phyloP scores from a whole-genome alignment of 2,329 filamentous ascomycete species.

The Trichoderma gracile region DNA sequence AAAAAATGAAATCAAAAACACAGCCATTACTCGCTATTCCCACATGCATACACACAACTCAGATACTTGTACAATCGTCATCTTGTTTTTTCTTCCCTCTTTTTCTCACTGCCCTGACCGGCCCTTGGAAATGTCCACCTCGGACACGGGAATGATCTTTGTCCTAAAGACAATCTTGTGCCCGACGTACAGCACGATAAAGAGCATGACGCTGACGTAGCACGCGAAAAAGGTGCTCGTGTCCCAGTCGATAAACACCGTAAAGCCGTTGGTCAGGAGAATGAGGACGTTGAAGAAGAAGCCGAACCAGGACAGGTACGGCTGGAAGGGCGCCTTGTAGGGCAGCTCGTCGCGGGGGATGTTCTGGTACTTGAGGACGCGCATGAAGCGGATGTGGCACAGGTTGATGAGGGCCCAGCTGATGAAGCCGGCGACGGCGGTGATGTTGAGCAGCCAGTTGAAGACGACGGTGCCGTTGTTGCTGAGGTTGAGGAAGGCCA shows the following conservation, averaged over 20 bases:
- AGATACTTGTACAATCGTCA: not conserved
- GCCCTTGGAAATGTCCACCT: slow-evolving; percentile 39
- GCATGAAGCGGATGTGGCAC: slow-evolving; percentile 66
- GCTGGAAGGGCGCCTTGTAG: slow-evolving; percentile 63
- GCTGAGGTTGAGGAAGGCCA: slow-evolving; percentile 69
- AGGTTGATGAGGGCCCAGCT: slow-evolving; percentile 67
- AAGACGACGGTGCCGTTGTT: slow-evolving; percentile 61
- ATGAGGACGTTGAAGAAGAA: slow-evolving; percentile 66
- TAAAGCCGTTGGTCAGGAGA: slow-evolving; percentile 68
- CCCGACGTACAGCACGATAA: slow-evolving; percentile 58
- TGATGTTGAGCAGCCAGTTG: slow-evolving; percentile 72
- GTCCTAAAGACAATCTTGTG: slow-evolving; percentile 57
- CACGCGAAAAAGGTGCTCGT: slow-evolving; percentile 62
- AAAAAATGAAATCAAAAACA: not conserved
- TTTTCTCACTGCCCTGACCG: slow-evolving; percentile 7
- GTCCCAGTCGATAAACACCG: slow-evolving; percentile 64
- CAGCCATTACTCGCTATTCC: slow-evolving; percentile 10
- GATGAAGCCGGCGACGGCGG: slow-evolving; percentile 68
- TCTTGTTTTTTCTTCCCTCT: too few species aligned
- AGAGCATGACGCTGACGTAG: slow-evolving; percentile 66
- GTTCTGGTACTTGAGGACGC: slow-evolving; percentile 56
- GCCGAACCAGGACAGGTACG: slow-evolving; percentile 65
- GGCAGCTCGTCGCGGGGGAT: slow-evolving; percentile 60
- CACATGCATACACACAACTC: not conserved
- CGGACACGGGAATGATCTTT: slow-evolving; percentile 40